These are phyloP conservation scores for Neolentinus lepideus DNA, from an alignment of 1,284 basidiomycete species.

Conservation along the genomic window DNA sequence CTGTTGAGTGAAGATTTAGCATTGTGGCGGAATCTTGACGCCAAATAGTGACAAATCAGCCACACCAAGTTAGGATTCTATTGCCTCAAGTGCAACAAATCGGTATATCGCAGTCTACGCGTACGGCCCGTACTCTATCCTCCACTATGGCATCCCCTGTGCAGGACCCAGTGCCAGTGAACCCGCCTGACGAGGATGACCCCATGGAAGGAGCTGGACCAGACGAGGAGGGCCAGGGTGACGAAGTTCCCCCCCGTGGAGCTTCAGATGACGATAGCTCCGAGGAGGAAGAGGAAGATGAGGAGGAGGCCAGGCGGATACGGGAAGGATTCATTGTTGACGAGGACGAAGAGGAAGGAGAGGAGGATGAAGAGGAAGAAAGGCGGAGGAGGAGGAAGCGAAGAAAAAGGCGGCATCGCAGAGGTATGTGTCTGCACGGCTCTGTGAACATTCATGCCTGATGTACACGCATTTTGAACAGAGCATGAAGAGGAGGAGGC, in stretches of 20 bases:
- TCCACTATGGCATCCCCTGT: slow-evolving; percentile 50
- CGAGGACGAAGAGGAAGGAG: slow-evolving; percentile 71
- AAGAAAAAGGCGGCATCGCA: slow-evolving; percentile 62
- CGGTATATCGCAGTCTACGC: background rate
- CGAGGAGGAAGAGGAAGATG: slow-evolving; percentile 80
- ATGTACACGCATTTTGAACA: slow-evolving; percentile 13
- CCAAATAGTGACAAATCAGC: background rate
- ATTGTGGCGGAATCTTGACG: background rate
- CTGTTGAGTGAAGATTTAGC: too few relatives aligned
- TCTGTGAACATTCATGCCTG: slow-evolving; percentile 5
- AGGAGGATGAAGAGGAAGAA: slow-evolving; percentile 52
- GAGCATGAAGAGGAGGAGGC: slow-evolving; percentile 56
- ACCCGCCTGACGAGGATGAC: slow-evolving; percentile 37
- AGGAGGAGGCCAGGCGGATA: slow-evolving; percentile 69
- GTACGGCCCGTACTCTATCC: slow-evolving; percentile 4
- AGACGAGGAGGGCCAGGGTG: slow-evolving; percentile 48
- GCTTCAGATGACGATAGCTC: slow-evolving; percentile 64
- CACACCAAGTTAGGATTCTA: background rate
- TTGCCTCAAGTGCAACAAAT: background rate
- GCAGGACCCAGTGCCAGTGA: slow-evolving; percentile 22
- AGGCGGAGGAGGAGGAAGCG: slow-evolving; percentile 52
- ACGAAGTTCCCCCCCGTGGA: slow-evolving; percentile 38
- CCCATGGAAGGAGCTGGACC: slow-evolving; percentile 46
- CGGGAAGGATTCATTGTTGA: slow-evolving; percentile 83
- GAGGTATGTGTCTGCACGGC: slow-evolving; percentile 34